Base-by-base conservation (phyloP, 2,329 filamentous ascomycete genomes). In the Decorospora gaudefroyi region DNA sequence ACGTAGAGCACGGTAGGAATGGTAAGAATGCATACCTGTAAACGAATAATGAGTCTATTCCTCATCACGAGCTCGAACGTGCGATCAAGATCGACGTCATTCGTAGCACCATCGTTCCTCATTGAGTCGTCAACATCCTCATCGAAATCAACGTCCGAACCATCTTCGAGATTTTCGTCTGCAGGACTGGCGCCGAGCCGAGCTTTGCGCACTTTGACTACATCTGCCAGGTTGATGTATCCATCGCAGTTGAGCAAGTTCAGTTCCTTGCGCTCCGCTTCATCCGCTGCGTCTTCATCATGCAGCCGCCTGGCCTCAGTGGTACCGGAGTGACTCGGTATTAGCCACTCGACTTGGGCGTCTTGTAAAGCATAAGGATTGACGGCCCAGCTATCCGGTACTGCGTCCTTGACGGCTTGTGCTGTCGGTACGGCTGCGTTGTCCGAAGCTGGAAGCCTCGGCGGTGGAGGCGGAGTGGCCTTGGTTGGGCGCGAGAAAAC, bases 31-130 rank as follows among this genome's bases (percentile, higher is more conserved):
- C 53, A 42, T 45, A 79, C 76, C 62, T 82, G 80, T 6, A 87
- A 71, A 9, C 81, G 80, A 27, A 86, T 74, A 27, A 84, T 72
- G 6, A 86, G 74, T 0, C 78, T 79, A 60, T 86, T 86, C 33
- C 77, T 75, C 53, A 87, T 72, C 7, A 80, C 70, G 16, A 87
- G 68, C 63, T 86, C 84, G 53, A 87, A 82, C 0, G 78, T 79
- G 6, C 78, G 76, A 19, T 80, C 76, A 23, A 82, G 73, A 48
- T 83, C 79, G 36, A 83, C 72, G 18, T 79, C 73, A 7, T 64
- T 71, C 0, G 76, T 80, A 10, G 72, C 66, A 19, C 80, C 81
- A 58, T 83, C 81, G 27, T 82, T 78, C 6, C 61, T 67, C 17
- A 61, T 63, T 6, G 72, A 72, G 52, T 79, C 76, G 26, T 66